These are phyloP conservation scores for Berberis thunbergii DNA, from an alignment of 164 flowering plant genomes.

Conservation along the genomic window DNA sequence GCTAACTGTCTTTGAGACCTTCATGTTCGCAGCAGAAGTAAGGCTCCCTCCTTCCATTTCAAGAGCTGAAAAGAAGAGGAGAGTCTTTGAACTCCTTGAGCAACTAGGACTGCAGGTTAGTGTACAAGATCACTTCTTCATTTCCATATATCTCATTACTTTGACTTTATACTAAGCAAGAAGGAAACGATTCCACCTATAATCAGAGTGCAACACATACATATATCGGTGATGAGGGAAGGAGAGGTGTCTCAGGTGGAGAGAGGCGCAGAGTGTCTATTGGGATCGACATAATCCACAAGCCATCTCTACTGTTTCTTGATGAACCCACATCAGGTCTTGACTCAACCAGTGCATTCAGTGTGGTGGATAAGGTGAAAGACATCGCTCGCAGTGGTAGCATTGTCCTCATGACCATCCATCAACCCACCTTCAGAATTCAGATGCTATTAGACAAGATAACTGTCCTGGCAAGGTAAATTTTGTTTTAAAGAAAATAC, in stretches of 20 bases:
- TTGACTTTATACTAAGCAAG: not conserved
- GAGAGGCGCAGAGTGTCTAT: slow-evolving; percentile 74
- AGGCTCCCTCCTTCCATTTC: slow-evolving; percentile 70
- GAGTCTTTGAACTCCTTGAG: slow-evolving; percentile 58
- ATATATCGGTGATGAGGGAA: slow-evolving; percentile 66
- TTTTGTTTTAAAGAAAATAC: not conserved
- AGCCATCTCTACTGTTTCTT: slow-evolving; percentile 65
- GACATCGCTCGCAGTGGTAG: slow-evolving; percentile 63
- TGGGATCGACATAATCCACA: slow-evolving; percentile 78
- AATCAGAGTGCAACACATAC: slow-evolving; percentile 49
- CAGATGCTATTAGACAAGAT: slow-evolving; percentile 70
- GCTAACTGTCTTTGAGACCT: slow-evolving; percentile 72
- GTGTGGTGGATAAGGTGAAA: slow-evolving; percentile 71
- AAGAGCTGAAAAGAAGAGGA: slow-evolving; percentile 47
- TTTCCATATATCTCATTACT: not conserved
- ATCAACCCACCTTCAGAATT: slow-evolving; percentile 73
- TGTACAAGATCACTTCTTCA: not conserved
- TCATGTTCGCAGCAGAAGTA: slow-evolving; percentile 80
- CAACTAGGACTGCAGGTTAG: slow-evolving; percentile 67
- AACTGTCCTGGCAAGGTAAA: slow-evolving; percentile 55
- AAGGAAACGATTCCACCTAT: not conserved
- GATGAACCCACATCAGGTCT: slow-evolving; percentile 85
- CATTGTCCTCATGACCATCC: slow-evolving; percentile 82
- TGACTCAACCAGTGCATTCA: slow-evolving; percentile 71
- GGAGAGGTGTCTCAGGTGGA: slow-evolving; percentile 78